Base-by-base conservation (phyloP, 2,329 filamentous ascomycete genomes). In the Leptosphaerulina australis region DNA sequence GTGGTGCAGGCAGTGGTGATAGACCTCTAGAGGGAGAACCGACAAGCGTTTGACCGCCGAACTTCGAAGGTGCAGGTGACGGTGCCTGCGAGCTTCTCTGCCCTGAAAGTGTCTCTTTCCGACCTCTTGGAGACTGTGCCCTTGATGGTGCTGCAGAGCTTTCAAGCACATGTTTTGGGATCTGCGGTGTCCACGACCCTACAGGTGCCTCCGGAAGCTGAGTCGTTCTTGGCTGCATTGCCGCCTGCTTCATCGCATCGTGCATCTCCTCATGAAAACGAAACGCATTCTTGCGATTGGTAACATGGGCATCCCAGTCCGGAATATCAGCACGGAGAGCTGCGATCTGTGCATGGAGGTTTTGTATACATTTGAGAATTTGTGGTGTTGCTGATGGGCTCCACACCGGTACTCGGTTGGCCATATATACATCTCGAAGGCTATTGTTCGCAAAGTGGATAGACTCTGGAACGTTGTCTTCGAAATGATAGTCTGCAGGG, bases 261-360 rank as follows among this genome's bases (percentile, higher is more conserved):
- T 72, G 72, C 35, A 79, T 66, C 17, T 76, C 74, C 48, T 77
- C 74, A 21, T 77, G 70, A 24, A 78, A 74, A 38, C 73, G 74
- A 41, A 82, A 78, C 28, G 79, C 78, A 39, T 76, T 73, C 54
- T 80, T 79, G 21, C 79, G 74, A 37, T 74, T 77, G 2, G 73
- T 68, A 15, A 82, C 69, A 35, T 80, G 73, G 15, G 76, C 73
- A 48, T 80, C 76, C 50, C 80, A 73, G 44, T 77, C 77, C 4
- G 74, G 72, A 6, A 81, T 71, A 22, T 74, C 72, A 24, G 64
- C 59, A 30, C 77, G 73, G 20, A 81, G 74, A 14, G 59, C 62
- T 20, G 73, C 63, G 22, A 81, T 61, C 63, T 81, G 76, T 5
- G 58, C 26, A 30, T 73, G 64, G 1, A 82, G 67, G 25, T 64